Evolutionary conservation across 1,284 basidiomycete species (phyloP).

Genomic region (Cryptococcus depauperatus): DNA sequence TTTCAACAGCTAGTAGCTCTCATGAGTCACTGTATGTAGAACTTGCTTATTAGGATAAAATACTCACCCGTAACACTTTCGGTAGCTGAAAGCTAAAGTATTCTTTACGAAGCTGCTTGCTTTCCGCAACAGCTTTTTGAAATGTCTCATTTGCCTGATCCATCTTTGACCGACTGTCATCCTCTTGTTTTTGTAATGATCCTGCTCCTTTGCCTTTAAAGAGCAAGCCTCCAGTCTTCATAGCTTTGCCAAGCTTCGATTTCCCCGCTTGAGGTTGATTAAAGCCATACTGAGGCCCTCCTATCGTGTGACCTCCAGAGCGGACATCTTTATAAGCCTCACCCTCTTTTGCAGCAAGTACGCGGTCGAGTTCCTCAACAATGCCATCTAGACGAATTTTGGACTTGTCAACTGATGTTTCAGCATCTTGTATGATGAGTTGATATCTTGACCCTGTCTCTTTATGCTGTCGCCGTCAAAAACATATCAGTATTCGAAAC

Average conservation of each 20-base stretch:
- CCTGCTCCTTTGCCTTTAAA: slow-evolving; percentile 91
- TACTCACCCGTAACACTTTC: slow-evolving; percentile 74
- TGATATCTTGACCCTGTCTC: slow-evolving; percentile 83
- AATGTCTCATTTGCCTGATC: slow-evolving; percentile 80
- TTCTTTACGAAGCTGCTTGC: slow-evolving; percentile 84
- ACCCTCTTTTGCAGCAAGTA: slow-evolving; percentile 90
- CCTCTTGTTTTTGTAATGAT: slow-evolving; percentile 87
- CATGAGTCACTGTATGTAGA: neutral
- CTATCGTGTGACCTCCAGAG: slow-evolving; percentile 9
- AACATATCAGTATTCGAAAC: neutral
- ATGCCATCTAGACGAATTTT: slow-evolving; percentile 78
- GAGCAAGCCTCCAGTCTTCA: slow-evolving; percentile 79
- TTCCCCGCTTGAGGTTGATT: slow-evolving; percentile 16
- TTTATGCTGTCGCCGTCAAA: slow-evolving; percentile 57
- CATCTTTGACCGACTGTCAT: slow-evolving; percentile 80
- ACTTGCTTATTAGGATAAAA: too few relatives aligned
- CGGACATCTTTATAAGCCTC: slow-evolving; percentile 77
- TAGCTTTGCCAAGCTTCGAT: slow-evolving; percentile 54
- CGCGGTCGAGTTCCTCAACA: slow-evolving; percentile 87
- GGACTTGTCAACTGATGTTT: slow-evolving; percentile 76
- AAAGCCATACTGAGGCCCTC: slow-evolving; percentile 1
- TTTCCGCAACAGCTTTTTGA: slow-evolving; percentile 81
- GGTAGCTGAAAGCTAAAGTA: slow-evolving; percentile 97
- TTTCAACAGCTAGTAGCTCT: slow-evolving; percentile 66
- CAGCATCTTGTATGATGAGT: slow-evolving; percentile 79